Percentiles rank a stretch among this genome's conserved stretches.
These are phyloP conservation scores for Cystofilobasidium macerans DNA, from an alignment of 768 basidiomycete species.

Conservation along the genomic window DNA sequence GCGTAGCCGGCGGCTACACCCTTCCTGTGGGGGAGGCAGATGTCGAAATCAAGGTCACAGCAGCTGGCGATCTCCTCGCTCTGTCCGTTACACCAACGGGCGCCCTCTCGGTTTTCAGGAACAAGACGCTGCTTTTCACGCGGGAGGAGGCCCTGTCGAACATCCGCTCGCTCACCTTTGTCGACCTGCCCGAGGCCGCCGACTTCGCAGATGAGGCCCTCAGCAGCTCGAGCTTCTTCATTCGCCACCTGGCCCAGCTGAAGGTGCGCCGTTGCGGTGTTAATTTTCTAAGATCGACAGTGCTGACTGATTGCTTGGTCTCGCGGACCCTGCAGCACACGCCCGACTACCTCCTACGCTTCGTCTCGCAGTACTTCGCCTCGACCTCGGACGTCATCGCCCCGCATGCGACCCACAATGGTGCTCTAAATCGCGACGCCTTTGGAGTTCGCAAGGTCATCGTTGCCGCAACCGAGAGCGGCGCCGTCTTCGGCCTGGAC, in stretches of 20 bases:
- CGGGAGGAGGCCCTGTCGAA: constrained; percentile 69
- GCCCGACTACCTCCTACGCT: constrained; percentile 56
- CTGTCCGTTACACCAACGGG: constrained; percentile 64
- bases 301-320: constrained; percentile 16
- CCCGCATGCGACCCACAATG: constrained; percentile 36
- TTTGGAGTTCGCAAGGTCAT: constrained; percentile 83
- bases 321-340: constrained; percentile 45
- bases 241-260: constrained; percentile 33
- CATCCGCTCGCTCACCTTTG: constrained; percentile 54
- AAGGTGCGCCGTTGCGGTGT: constrained; percentile 34
- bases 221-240: background rate
- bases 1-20: background rate
- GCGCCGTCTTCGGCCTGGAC: constrained; percentile 73
- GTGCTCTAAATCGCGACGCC: constrained; percentile 51
- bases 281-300: background rate
- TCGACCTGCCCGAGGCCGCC: constrained; percentile 62
- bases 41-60: background rate
- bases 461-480: constrained; percentile 56
- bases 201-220: constrained; percentile 35
- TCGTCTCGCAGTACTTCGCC: constrained; percentile 59
- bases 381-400: constrained; percentile 33
- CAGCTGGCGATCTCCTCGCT: background rate
- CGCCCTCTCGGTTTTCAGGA: constrained; percentile 62
- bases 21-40: background rate
- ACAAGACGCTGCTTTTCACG: constrained; percentile 54